Conservation (phyloP, 306 rosid genomes). For the Arachis hypogaea region DNA sequence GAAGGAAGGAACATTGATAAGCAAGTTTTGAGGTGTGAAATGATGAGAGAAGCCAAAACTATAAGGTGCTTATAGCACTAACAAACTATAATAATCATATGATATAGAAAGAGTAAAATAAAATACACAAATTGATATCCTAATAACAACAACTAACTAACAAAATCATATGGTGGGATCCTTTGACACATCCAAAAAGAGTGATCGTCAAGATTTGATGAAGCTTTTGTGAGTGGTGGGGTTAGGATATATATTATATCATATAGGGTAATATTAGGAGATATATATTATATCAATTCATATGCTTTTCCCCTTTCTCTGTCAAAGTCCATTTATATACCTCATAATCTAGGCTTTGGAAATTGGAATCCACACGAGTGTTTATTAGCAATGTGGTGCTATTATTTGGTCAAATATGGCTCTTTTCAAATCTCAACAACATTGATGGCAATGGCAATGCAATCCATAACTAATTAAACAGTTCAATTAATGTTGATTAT, state of each 20-base stretch:
- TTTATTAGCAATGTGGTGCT: not conserved
- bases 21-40: conserved; percentile 33
- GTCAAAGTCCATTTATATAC: not conserved
- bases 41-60: not conserved
- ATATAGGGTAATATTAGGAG: not conserved
- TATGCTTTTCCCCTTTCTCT: conserved; percentile 5
- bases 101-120: conserved; percentile 43
- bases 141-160: conserved; percentile 40
- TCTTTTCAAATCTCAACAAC: no score
- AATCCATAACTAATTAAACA: no score
- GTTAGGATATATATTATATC: not conserved
- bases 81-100: conserved; percentile 24
- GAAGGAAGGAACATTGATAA: conserved; percentile 30
- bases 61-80: conserved; percentile 35
- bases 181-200: conserved; percentile 38
- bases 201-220: conserved; percentile 32
- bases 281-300: not conserved
- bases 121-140: conserved; percentile 37
- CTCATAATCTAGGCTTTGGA: not conserved
- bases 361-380: not conserved
- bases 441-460: no score
- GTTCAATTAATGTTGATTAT: not conserved
- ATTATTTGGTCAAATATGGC: not conserved
- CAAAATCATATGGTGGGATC: conserved; percentile 45
- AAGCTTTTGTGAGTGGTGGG: conserved; percentile 37